Conservation (phyloP, 352 stramenopile genomes). For the Pythium coloratum region DNA sequence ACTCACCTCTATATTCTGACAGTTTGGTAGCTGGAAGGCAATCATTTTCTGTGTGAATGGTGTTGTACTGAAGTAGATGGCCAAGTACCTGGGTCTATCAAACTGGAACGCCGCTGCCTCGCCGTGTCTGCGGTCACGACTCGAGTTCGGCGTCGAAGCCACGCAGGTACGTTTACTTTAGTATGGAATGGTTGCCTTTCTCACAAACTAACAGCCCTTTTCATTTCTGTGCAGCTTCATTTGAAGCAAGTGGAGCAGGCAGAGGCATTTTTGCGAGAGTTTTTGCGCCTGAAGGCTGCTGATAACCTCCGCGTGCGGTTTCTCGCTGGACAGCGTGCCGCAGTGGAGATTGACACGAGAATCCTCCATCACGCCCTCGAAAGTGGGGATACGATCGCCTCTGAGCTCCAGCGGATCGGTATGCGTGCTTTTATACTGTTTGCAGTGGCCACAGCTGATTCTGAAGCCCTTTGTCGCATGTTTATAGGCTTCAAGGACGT, state of each 20-base stretch:
- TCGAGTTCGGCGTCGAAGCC: constrained; percentile 94
- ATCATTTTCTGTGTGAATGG: background rate
- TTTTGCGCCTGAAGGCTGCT: constrained; percentile 43
- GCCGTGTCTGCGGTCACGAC: constrained; percentile 93
- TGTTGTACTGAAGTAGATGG: constrained; percentile 34
- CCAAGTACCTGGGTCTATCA: constrained; percentile 89
- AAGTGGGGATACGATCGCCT: background rate
- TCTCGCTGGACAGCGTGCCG: constrained; percentile 66
- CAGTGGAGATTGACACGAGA: constrained; percentile 38
- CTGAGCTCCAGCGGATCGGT: constrained; percentile 16
- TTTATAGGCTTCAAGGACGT: constrained; percentile 52
- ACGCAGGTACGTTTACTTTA: constrained; percentile 48
- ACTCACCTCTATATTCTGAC: background rate
- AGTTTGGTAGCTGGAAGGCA: background rate
- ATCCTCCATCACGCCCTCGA: constrained; percentile 1
- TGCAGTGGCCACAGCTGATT: background rate
- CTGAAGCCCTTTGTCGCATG: background rate
- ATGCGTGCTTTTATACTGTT: background rate
- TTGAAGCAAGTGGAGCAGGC: constrained; percentile 67
- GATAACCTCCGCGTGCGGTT: constrained; percentile 80
- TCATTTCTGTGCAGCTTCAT: constrained; percentile 43
- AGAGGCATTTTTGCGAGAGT: constrained; percentile 57
- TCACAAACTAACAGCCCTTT: background rate
- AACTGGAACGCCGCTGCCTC: constrained; percentile 97
- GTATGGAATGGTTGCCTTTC: constrained; percentile 1